phyloP scores from a whole-genome alignment of 2,329 filamentous ascomycete species.

The Botrytis paeoniae region DNA sequence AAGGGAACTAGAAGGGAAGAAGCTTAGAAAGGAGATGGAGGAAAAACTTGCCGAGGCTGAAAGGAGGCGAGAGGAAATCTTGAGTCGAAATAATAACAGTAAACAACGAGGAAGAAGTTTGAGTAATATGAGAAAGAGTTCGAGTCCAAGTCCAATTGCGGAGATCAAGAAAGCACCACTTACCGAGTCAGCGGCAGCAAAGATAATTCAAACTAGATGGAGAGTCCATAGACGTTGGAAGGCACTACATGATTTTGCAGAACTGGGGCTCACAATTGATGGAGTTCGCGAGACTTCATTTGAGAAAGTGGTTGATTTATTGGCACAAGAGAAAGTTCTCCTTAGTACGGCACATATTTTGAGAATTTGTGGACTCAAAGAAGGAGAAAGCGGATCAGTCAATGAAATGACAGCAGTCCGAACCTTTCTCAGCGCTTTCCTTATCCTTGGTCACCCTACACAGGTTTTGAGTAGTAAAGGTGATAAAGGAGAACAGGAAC shows the following conservation, averaged over 20 bases:
- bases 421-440: constrained; percentile 75
- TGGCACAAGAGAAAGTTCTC: constrained; percentile 66
- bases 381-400: constrained; percentile 60
- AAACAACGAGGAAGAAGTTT: constrained; percentile 53
- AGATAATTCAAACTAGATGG: constrained; percentile 69
- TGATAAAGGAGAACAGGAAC: constrained; percentile 54
- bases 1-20: constrained; percentile 69
- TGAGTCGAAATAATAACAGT: constrained; percentile 50
- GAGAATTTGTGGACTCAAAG: constrained; percentile 65
- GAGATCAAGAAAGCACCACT: constrained; percentile 41
- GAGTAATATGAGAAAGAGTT: constrained; percentile 52
- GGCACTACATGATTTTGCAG: constrained; percentile 62
- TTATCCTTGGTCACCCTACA: constrained; percentile 75
- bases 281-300: constrained; percentile 68
- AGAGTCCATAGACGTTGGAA: constrained; percentile 55
- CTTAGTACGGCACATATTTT: constrained; percentile 64
- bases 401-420: constrained; percentile 68
- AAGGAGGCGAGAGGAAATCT: constrained; percentile 63
- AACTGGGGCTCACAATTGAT: constrained; percentile 67
- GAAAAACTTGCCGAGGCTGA: constrained; percentile 77
- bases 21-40: constrained; percentile 71
- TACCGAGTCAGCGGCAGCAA: constrained; percentile 59
- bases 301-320: constrained; percentile 67
- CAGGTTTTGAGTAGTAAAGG: constrained; percentile 75
- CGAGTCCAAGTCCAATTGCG: constrained; percentile 49